Evolutionary conservation across 2,329 filamentous ascomycete species (phyloP), one percentile per base, ranked within the genome.

Genomic region (Phialocephala sp.): DNA sequence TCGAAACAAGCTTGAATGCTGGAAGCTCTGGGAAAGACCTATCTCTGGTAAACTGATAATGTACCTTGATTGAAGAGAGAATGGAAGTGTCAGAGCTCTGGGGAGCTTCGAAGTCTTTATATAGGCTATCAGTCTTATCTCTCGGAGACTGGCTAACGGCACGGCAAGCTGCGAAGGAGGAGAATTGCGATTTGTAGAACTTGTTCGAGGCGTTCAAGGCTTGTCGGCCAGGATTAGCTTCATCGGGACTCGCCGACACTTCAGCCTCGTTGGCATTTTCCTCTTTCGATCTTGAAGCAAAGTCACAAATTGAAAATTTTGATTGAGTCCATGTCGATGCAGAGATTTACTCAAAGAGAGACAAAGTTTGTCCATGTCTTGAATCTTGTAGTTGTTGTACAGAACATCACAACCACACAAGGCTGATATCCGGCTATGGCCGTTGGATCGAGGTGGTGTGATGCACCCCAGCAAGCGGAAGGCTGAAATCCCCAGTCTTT

Each of bases 131-230:
- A 15, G 3, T 4, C 22, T 54, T 54, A 54, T 54, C 50, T 54
- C 50, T 27, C 50, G 50, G 50, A 15, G 50, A 18, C 24, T 54
- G 50, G 50, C 50, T 54, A 35, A 54, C 50, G 50, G 50, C 50
- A 54, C 50, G 50, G 50, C 50, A 54, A 54, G 50, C 50, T 54
- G 50, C 50, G 50, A 54, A 52, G 50, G 50, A 35, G 50, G 50
- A 54, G 50, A 54, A 27, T 52, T 20, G 22, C 47, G 47, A 52
- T 8, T 20, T 20, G 43, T 47, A 52, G 50, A 54, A 5, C 50
- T 3, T 15, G 24, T 8, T 54, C 50, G 50, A 54, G 50, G 24
- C 50, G 24, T 54, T 35, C 24, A 54, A 35, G 18, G 22, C 22
- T 54, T 32, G 22, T 8, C 2, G 24, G 27, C 50, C 20, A n/a